These are phyloP conservation scores for Trichoderma cornu-damae DNA, from an alignment of 2,329 filamentous ascomycete genomes.

Conservation along the genomic window DNA sequence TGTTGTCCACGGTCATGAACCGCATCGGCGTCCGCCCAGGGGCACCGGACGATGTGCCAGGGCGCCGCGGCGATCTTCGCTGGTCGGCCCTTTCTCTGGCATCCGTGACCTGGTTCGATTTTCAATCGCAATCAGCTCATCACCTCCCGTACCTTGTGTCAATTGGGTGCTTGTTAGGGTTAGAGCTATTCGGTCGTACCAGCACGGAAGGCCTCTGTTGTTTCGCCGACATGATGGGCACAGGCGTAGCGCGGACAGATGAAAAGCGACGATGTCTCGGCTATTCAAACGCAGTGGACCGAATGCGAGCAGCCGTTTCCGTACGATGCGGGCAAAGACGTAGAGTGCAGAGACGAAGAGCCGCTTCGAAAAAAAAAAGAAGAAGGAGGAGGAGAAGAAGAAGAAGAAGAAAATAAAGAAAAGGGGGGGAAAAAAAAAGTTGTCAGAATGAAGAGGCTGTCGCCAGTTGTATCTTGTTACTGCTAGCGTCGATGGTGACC, in stretches of 20 bases:
- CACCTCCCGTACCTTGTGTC: not conserved
- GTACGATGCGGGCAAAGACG: not conserved
- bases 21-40: conserved; percentile 51
- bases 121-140: conserved; percentile 17
- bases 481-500: conserved; percentile 25
- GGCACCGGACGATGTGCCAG: conserved; percentile 30
- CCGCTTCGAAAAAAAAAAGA: not conserved
- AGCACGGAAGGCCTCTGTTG: conserved; percentile 59
- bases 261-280: not conserved
- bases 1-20: conserved; percentile 87
- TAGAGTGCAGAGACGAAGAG: not conserved
- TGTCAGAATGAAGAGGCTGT: conserved; percentile 18
- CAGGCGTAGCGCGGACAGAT: not conserved
- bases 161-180: not conserved
- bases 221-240: conserved; percentile 36
- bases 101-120: conserved; percentile 35
- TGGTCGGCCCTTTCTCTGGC: conserved; percentile 34
- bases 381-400: too few species aligned
- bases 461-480: conserved; percentile 23
- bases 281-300: not conserved
- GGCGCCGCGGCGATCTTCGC: conserved; percentile 32
- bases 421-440: too few species aligned
- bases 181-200: conserved; percentile 36
- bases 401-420: too few species aligned
- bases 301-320: not conserved